These are phyloP conservation scores for Micromonas commoda DNA, from an alignment of 139 green algal genomes.

Conservation along the genomic window DNA sequence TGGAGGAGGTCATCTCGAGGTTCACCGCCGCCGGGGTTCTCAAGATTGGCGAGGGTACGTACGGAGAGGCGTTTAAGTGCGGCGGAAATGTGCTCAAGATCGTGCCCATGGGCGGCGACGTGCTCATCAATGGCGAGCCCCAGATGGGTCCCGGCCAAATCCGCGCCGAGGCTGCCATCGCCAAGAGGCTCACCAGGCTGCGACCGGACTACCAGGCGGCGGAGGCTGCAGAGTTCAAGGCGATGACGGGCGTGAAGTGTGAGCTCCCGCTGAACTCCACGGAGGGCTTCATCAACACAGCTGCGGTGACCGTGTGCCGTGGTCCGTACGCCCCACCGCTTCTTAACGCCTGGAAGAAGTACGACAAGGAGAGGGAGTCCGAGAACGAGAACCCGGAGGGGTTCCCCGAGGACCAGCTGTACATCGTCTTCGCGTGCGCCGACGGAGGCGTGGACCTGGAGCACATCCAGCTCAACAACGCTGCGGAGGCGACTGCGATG, in stretches of 20 bases:
- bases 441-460: conserved; percentile 86
- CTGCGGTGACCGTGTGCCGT: conserved; percentile 54
- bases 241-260: not conserved
- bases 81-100: conserved; percentile 61
- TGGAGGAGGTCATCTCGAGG: not conserved
- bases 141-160: conserved; percentile 63
- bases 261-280: conserved; percentile 46
- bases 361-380: conserved; percentile 36
- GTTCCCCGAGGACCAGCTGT: conserved; percentile 55
- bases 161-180: conserved; percentile 63
- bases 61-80: conserved; percentile 77
- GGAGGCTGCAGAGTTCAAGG: not conserved
- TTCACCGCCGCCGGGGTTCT: not conserved
- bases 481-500: conserved; percentile 65
- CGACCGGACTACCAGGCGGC: conserved; percentile 1
- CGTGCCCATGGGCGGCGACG: conserved; percentile 82
- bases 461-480: conserved; percentile 55
- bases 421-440: conserved; percentile 51
- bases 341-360: conserved; percentile 50
- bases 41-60: conserved; percentile 86
- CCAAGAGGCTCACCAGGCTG: conserved; percentile 57
- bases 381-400: conserved; percentile 65
- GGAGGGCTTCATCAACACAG: conserved; percentile 60
- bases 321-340: conserved; percentile 49
- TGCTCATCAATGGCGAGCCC: conserved; percentile 63